A percentile compares a stretch with the other conserved stretches of the same genome.
Evolutionary conservation across 2,329 filamentous ascomycete genomes (phyloP).

Genomic region (Colletotrichum horii): DNA sequence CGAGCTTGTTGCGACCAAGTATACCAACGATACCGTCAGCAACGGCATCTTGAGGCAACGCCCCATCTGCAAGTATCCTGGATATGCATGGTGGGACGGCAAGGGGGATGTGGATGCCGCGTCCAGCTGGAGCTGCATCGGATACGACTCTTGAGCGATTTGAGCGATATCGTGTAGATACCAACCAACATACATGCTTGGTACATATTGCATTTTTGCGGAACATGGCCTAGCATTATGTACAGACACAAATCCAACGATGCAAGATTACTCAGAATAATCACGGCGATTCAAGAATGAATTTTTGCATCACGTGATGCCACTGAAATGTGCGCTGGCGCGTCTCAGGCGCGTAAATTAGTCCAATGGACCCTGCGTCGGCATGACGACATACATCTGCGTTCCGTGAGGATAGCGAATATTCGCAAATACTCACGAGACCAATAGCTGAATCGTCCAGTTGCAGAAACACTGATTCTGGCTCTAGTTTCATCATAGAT

Average conservation of each 20-base stretch:
- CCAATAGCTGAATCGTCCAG: neutral
- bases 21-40: neutral
- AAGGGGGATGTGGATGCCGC: neutral
- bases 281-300: neutral
- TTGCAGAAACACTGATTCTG: neutral
- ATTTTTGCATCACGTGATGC: neutral
- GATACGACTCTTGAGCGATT: neutral
- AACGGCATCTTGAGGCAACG: neutral
- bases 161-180: neutral
- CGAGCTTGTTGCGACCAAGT: conserved; percentile 35
- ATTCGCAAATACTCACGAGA: neutral
- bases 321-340: neutral
- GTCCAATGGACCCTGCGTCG: neutral
- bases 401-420: neutral
- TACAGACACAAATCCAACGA: neutral
- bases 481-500: neutral
- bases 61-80: neutral
- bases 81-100: neutral
- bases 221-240: neutral
- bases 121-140: neutral
- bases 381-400: neutral
- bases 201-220: neutral
- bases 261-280: neutral
- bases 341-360: neutral
- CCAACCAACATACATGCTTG: neutral